Percentiles rank a stretch among this genome's conserved stretches.
phyloP scores from a whole-genome alignment of 148 eudicot species.

The Persicaria tinctoria region DNA sequence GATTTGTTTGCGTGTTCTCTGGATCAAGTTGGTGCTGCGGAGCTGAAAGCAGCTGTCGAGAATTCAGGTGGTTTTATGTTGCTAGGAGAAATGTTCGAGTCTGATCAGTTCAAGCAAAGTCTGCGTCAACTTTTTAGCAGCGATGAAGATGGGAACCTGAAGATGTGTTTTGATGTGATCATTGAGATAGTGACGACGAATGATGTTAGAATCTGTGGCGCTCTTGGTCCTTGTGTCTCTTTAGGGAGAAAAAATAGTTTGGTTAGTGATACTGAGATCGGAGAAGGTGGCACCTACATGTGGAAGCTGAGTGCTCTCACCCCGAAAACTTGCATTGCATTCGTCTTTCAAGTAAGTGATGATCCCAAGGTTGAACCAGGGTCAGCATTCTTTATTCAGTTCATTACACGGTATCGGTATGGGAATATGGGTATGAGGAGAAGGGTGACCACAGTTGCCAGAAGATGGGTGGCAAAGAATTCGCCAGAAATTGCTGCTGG shows the following conservation, averaged over 20 bases:
- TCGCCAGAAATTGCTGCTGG: conserved; percentile 82
- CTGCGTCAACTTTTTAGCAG: conserved; percentile 52
- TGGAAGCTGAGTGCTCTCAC: conserved; percentile 81
- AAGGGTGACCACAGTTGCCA: conserved; percentile 90
- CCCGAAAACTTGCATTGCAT: conserved; percentile 71
- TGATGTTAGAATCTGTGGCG: conserved; percentile 83
- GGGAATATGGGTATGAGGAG: conserved; percentile 60
- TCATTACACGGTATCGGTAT: conserved; percentile 65
- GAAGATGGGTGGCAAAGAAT: conserved; percentile 72
- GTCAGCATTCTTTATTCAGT: conserved; percentile 89
- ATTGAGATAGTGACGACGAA: conserved; percentile 78
- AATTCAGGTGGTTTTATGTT: conserved; percentile 89
- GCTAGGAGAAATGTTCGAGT: conserved; percentile 74
- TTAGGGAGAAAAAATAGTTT: conserved; percentile 42
- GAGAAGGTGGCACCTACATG: conserved; percentile 67
- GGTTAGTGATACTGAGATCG: conserved; percentile 71
- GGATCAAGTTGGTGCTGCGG: conserved; percentile 97
- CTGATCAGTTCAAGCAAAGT: conserved; percentile 77
- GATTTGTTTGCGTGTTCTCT: conserved; percentile 97
- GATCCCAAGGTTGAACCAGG: conserved; percentile 62
- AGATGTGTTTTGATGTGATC: conserved; percentile 77
- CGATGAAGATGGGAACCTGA: conserved; percentile 66
- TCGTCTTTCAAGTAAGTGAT: conserved; percentile 70
- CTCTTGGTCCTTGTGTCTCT: conserved; percentile 91
- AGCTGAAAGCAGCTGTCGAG: conserved; percentile 67